Evolutionary conservation across 148 eudicot species (phyloP).

Genomic region (Rhododendron griersonianum): DNA sequence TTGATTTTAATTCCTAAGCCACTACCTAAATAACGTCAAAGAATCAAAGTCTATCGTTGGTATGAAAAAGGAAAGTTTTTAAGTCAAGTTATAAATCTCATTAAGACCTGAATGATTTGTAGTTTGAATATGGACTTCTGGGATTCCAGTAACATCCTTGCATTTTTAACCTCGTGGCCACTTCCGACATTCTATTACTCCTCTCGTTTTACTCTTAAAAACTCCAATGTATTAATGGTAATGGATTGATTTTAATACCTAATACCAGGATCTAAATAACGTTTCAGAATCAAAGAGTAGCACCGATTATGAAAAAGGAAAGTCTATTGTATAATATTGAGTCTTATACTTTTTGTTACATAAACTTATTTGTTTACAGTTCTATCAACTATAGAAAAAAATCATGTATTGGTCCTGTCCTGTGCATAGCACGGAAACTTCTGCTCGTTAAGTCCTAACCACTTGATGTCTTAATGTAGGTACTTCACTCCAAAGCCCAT

Average conservation of each 20-base stretch:
- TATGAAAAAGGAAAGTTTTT: not conserved
- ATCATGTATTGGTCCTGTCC: not conserved
- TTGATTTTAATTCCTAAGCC: not conserved
- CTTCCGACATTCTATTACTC: not conserved
- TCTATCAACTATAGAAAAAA: not conserved
- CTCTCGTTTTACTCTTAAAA: not conserved
- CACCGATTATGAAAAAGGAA: not conserved
- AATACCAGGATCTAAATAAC: not conserved
- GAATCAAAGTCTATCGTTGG: not conserved
- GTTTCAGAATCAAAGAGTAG: not conserved
- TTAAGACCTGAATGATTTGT: not conserved
- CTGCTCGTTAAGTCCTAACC: not conserved
- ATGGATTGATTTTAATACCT: not conserved
- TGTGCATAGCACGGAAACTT: not conserved
- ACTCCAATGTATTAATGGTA: not conserved
- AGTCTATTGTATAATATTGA: not conserved
- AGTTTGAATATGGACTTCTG: not conserved
- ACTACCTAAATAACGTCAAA: not conserved
- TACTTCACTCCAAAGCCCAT: conserved; percentile 37
- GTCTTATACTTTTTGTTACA: not conserved
- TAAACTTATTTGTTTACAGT: not conserved
- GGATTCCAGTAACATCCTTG: not conserved
- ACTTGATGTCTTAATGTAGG: conserved; percentile 29
- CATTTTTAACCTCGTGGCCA: not conserved
- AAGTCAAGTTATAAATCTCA: not conserved